phyloP scores from a whole-genome alignment of 2,329 filamentous ascomycete species.

The Colletotrichum cordylinicola region DNA sequence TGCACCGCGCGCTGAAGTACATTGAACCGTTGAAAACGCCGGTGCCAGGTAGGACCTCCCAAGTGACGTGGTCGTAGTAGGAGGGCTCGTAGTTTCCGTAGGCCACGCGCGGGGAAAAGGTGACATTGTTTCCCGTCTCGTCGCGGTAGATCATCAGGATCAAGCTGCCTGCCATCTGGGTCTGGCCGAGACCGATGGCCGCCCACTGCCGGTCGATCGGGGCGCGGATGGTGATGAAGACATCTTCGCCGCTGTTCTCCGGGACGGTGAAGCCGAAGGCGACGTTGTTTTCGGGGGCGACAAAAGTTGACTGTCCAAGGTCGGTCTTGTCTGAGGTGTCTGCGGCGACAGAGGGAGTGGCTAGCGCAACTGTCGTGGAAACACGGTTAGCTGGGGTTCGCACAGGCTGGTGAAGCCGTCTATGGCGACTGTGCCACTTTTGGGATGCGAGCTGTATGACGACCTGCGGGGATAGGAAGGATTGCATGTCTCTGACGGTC shows the following conservation, averaged over 20 bases:
- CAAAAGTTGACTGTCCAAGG: conserved; percentile 46
- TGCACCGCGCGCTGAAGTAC: conserved; percentile 58
- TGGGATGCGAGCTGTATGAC: neutral
- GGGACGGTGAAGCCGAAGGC: conserved; percentile 58
- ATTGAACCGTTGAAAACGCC: conserved; percentile 51
- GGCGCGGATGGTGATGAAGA: conserved; percentile 61
- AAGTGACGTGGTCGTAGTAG: conserved; percentile 47
- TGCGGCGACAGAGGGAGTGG: conserved; percentile 28
- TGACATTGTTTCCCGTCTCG: conserved; percentile 52
- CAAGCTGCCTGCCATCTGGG: conserved; percentile 57
- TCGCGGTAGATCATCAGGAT: conserved; percentile 62
- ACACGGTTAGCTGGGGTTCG: neutral
- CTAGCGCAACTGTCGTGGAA: conserved; percentile 13
- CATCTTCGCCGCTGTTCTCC: conserved; percentile 47
- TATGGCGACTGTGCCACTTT: neutral
- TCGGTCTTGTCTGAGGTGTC: conserved; percentile 27
- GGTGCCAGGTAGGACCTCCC: conserved; percentile 51
- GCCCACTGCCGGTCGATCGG: conserved; percentile 54
- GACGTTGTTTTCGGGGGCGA: conserved; percentile 47
- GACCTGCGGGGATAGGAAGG: neutral
- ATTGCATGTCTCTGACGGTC: neutral
- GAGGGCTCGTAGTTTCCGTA: conserved; percentile 58
- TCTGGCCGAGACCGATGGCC: conserved; percentile 59
- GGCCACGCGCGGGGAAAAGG: conserved; percentile 59
- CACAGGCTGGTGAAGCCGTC: neutral